Evolutionary conservation across 2,329 filamentous ascomycete species (phyloP).

Genomic region (Aureobasidium namibiae): DNA sequence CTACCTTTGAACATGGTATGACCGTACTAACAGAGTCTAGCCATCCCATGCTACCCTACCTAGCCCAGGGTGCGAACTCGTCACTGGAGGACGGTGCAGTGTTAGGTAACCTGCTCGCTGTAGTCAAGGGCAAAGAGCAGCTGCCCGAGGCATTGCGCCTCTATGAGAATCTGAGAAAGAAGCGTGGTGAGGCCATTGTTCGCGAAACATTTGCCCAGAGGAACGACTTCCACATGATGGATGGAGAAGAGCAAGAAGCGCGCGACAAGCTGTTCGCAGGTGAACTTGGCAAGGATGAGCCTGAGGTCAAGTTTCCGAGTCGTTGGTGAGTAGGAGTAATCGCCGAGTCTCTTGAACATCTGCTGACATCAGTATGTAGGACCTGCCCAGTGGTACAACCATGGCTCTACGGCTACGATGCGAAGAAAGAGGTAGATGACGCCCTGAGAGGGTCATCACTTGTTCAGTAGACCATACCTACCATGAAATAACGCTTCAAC

Average conservation of each 20-base stretch:
- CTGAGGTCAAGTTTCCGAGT: conserved; percentile 51
- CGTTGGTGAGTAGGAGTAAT: conserved; percentile 40
- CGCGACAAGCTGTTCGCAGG: conserved; percentile 51
- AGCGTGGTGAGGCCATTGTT: conserved; percentile 47
- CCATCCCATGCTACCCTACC: conserved; percentile 56
- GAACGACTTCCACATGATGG: conserved; percentile 34
- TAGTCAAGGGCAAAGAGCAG: conserved; percentile 34
- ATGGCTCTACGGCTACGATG: conserved; percentile 59
- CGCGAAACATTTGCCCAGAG: conserved; percentile 51
- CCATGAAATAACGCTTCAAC: neutral
- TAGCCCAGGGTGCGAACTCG: conserved; percentile 60
- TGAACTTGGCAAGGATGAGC: conserved; percentile 42
- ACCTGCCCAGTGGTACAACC: conserved; percentile 55
- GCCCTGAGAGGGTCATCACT: conserved; percentile 19
- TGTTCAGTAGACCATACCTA: neutral
- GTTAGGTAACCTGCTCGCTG: conserved; percentile 48
- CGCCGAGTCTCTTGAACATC: neutral
- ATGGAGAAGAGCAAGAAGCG: conserved; percentile 49
- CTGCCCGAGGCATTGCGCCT: conserved; percentile 33
- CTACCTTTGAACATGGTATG: neutral
- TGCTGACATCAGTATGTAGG: conserved; percentile 6
- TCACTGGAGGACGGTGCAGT: conserved; percentile 62
- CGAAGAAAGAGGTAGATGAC: conserved; percentile 42
- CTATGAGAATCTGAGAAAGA: conserved; percentile 41
- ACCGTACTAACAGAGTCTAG: neutral